Conservation (phyloP, 495 filamentous ascomycete genomes). For the Aspergillus incahuasiensis region DNA sequence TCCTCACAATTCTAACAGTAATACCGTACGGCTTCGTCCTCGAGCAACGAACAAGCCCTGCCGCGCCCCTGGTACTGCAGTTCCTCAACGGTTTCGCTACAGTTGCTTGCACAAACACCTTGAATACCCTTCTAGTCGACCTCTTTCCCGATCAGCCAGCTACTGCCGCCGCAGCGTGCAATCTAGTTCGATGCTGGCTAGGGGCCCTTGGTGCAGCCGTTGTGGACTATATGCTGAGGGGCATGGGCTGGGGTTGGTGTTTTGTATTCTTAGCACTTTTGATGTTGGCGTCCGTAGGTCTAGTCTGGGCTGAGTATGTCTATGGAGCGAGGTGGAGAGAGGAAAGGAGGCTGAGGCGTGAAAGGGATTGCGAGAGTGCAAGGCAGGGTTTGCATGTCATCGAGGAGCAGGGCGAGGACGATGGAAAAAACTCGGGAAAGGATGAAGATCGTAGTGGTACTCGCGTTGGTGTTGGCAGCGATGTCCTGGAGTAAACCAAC, state of each 20-base stretch:
- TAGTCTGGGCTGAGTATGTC: constrained; percentile 27
- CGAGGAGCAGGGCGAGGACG: constrained; percentile 3
- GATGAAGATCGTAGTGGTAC: neutral
- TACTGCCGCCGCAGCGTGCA: constrained; percentile 62
- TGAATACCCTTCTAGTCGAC: constrained; percentile 52
- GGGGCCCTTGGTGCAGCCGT: constrained; percentile 57
- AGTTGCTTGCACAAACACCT: constrained; percentile 44
- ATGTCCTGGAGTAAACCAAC: neutral
- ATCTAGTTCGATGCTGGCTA: constrained; percentile 59
- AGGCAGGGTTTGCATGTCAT: neutral
- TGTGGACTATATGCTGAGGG: constrained; percentile 56
- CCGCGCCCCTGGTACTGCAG: constrained; percentile 49
- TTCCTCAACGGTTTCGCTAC: constrained; percentile 53
- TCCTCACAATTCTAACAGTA: constrained; percentile 33
- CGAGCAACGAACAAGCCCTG: constrained; percentile 38
- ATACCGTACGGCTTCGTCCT: constrained; percentile 58
- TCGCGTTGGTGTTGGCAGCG: neutral
- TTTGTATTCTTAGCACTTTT: constrained; percentile 44
- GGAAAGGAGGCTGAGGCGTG: constrained; percentile 14
- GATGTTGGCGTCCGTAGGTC: constrained; percentile 32
- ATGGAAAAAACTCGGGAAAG: neutral
- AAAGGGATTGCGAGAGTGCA: neutral
- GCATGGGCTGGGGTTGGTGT: constrained; percentile 59
- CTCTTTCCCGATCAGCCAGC: constrained; percentile 52
- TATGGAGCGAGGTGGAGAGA: constrained; percentile 42